These are phyloP conservation scores for Phytophthora pinifolia DNA, from an alignment of 352 stramenopile genomes.

Conservation along the genomic window DNA sequence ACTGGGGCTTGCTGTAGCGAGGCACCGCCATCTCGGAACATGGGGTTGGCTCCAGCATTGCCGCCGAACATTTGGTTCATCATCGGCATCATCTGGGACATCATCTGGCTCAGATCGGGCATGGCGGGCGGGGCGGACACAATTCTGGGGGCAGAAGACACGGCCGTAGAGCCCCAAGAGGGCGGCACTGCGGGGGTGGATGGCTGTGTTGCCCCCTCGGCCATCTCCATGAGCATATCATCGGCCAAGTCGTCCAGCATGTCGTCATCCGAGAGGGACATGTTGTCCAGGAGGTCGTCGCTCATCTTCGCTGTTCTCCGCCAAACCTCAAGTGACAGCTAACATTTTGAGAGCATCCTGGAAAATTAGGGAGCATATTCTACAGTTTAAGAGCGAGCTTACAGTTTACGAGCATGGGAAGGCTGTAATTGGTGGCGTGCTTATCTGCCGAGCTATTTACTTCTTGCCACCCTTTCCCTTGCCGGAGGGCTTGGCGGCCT, in stretches of 20 bases:
- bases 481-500: slow-evolving; percentile 39
- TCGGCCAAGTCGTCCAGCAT: slow-evolving; percentile 79
- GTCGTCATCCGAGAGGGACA: slow-evolving; percentile 88
- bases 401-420: slow-evolving; percentile 11
- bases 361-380: not conserved
- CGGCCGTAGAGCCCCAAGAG: slow-evolving; percentile 32
- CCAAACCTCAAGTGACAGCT: too few species aligned
- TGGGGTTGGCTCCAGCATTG: slow-evolving; percentile 28
- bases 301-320: slow-evolving; percentile 37
- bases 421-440: not conserved
- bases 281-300: slow-evolving; percentile 77
- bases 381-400: slow-evolving; percentile 5
- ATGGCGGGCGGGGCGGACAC: slow-evolving; percentile 22
- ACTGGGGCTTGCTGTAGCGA: slow-evolving; percentile 37
- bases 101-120: slow-evolving; percentile 79
- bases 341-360: not conserved
- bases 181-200: slow-evolving; percentile 24
- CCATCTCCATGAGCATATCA: slow-evolving; percentile 81
- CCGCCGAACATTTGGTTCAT: slow-evolving; percentile 80
- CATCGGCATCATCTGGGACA: slow-evolving; percentile 89
- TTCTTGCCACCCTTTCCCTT: slow-evolving; percentile 27
- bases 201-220: slow-evolving; percentile 20
- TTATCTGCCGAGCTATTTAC: slow-evolving; percentile 11
- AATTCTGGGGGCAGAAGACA: slow-evolving; percentile 3
- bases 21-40: slow-evolving; percentile 24